phyloP scores from a whole-genome alignment of 2,329 filamentous ascomycete genomes.

The Torrubiellomyces zombiae region DNA sequence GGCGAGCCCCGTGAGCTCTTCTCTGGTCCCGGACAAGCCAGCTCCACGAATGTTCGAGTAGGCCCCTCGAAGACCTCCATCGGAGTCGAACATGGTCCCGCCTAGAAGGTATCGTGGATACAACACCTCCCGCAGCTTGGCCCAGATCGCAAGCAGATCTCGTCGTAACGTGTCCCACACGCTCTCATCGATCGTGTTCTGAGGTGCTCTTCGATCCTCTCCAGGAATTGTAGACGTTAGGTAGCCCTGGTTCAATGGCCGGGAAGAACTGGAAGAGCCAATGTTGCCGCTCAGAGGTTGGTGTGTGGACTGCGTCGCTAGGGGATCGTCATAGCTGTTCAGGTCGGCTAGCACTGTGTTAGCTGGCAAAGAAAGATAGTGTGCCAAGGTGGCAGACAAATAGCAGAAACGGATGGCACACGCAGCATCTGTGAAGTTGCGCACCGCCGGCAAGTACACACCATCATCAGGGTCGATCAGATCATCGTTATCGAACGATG shows the following conservation, averaged over 20 bases:
- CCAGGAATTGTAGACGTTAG: slow-evolving; percentile 81
- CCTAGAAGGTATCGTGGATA: slow-evolving; percentile 87
- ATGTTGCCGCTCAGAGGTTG: slow-evolving; percentile 78
- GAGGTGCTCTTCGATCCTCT: slow-evolving; percentile 76
- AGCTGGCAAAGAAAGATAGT: no score
- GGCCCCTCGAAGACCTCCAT: slow-evolving; percentile 38
- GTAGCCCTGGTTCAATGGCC: slow-evolving; percentile 55
- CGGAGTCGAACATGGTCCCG: slow-evolving; percentile 44
- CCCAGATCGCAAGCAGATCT: slow-evolving; percentile 85
- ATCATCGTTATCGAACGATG: slow-evolving; percentile 48
- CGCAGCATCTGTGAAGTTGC: neutral
- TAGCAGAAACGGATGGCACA: neutral
- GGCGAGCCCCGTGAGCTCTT: slow-evolving; percentile 44
- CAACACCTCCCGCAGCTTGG: slow-evolving; percentile 93
- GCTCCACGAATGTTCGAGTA: slow-evolving; percentile 44
- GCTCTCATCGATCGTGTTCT: slow-evolving; percentile 90
- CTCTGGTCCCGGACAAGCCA: slow-evolving; percentile 40
- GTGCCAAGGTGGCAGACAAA: slow-evolving; percentile 1
- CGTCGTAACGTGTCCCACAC: slow-evolving; percentile 95
- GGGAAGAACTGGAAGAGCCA: slow-evolving; percentile 38
- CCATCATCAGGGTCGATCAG: slow-evolving; percentile 68
- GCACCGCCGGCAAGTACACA: slow-evolving; percentile 17
- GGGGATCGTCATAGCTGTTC: slow-evolving; percentile 83
- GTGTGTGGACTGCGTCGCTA: slow-evolving; percentile 50
- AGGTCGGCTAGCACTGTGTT: slow-evolving; percentile 46